These are phyloP conservation scores for Debaryomyces singareniensis DNA, from an alignment of 1,139 yeast species.

Conservation along the genomic window DNA sequence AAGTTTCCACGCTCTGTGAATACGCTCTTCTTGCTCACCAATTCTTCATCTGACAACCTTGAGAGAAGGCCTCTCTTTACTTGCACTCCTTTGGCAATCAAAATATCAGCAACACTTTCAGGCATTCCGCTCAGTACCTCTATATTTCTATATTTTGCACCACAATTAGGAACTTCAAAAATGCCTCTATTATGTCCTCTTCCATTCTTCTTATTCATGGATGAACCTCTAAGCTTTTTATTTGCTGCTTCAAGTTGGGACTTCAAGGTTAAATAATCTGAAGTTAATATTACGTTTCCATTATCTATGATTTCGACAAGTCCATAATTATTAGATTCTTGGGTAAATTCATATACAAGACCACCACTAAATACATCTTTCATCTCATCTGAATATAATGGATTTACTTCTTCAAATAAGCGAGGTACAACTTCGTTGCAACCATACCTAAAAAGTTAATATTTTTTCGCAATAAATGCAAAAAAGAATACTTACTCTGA, in stretches of 20 bases:
- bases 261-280: conserved; percentile 51
- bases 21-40: conserved; percentile 30
- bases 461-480: conserved; percentile 2
- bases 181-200: conserved; percentile 13
- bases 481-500: conserved; percentile 54
- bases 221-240: conserved; percentile 15
- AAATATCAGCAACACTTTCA: conserved; percentile 31
- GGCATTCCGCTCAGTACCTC: conserved; percentile 48
- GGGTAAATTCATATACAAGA: conserved; percentile 82
- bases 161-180: conserved; percentile 36
- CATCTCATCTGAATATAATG: conserved; percentile 73
- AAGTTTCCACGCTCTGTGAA: conserved; percentile 30
- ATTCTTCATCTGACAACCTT: conserved; percentile 30
- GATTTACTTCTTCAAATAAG: conserved; percentile 66
- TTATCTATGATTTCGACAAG: conserved; percentile 55
- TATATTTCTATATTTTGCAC: conserved; percentile 42
- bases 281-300: conserved; percentile 50
- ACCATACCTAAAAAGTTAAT: conserved; percentile 41
- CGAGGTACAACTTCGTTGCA: conserved; percentile 85
- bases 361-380: conserved; percentile 85
- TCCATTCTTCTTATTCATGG: conserved; percentile 19
- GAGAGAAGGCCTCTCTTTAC: conserved; percentile 43
- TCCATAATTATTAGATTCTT: conserved; percentile 87
- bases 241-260: conserved; percentile 35
- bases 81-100: conserved; percentile 45